phyloP scores from a whole-genome alignment of 139 green algal species.

The Tetradesmus obliquus region DNA sequence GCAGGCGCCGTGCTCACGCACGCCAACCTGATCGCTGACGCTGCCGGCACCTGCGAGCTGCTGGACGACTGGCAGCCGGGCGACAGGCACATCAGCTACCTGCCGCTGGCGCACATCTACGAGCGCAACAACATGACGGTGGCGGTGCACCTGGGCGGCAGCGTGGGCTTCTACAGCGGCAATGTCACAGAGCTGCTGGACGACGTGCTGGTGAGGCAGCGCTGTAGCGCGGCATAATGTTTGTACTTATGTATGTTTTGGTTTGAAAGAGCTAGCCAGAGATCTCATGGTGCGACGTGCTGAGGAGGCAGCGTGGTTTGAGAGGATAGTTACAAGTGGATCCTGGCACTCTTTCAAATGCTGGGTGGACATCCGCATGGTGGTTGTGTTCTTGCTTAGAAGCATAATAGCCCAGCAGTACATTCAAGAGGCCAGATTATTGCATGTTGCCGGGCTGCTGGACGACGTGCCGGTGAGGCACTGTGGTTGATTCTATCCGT shows the following conservation, averaged over 20 bases:
- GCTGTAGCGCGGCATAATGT: constrained; percentile 15
- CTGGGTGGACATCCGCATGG: no score
- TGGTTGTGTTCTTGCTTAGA: no score
- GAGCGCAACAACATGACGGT: constrained; percentile 83
- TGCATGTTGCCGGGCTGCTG: neutral
- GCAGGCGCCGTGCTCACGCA: constrained; percentile 87
- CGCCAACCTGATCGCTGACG: constrained; percentile 81
- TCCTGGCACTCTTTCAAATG: no score
- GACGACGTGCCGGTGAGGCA: neutral
- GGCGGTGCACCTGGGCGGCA: constrained; percentile 64
- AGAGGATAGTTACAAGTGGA: no score
- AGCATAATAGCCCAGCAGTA: no score
- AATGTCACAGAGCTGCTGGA: constrained; percentile 91
- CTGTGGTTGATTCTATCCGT: no score
- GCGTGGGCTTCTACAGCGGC: constrained; percentile 90
- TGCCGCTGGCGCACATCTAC: constrained; percentile 97
- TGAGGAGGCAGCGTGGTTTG: neutral
- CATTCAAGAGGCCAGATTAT: no score
- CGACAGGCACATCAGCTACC: constrained; percentile 89
- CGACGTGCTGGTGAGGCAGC: constrained; percentile 69
- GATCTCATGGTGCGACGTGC: no score
- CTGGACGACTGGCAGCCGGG: constrained; percentile 55
- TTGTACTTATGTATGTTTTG: neutral
- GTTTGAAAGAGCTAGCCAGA: neutral
- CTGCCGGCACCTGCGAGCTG: constrained; percentile 46